A percentile compares a stretch with the other conserved stretches of the same genome.
phyloP scores from a whole-genome alignment of 2,329 filamentous ascomycete genomes.

The Mollisiaceae sp. region DNA sequence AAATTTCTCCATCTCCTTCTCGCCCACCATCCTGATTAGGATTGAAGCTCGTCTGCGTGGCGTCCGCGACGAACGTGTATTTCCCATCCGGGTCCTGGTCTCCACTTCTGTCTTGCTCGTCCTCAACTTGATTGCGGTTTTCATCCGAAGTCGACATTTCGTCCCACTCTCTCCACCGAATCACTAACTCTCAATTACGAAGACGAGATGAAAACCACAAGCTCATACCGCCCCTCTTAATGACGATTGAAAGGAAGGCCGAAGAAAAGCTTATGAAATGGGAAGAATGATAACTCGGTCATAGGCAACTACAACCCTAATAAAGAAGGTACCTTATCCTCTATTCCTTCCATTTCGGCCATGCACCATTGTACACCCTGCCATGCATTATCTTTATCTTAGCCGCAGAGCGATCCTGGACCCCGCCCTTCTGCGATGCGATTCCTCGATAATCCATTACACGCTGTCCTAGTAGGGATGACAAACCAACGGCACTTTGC shows the following conservation, averaged over 20 bases:
- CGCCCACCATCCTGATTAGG: background rate
- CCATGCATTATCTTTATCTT: slow-evolving; percentile 1
- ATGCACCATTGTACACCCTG: background rate
- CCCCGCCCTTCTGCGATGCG: background rate
- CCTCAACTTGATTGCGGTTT: background rate
- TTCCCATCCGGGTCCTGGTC: slow-evolving; percentile 1
- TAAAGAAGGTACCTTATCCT: background rate
- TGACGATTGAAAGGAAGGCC: no score
- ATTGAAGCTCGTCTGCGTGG: background rate
- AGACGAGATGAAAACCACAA: background rate
- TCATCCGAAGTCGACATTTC: background rate
- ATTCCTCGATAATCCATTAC: background rate
- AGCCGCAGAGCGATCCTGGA: background rate
- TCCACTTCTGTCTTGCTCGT: background rate
- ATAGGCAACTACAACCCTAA: no score
- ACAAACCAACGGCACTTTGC: slow-evolving; percentile 8
- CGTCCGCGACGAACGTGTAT: background rate
- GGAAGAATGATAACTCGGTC: no score
- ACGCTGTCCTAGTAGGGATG: background rate
- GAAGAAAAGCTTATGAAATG: no score
- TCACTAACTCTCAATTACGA: background rate
- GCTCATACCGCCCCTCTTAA: background rate
- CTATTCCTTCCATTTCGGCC: background rate
- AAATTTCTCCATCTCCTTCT: background rate
- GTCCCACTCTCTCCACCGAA: background rate